A percentile compares a stretch with the other conserved stretches of the same genome.
Evolutionary conservation across 306 rosid species (phyloP).

Genomic region (Dryas octopetala): DNA sequence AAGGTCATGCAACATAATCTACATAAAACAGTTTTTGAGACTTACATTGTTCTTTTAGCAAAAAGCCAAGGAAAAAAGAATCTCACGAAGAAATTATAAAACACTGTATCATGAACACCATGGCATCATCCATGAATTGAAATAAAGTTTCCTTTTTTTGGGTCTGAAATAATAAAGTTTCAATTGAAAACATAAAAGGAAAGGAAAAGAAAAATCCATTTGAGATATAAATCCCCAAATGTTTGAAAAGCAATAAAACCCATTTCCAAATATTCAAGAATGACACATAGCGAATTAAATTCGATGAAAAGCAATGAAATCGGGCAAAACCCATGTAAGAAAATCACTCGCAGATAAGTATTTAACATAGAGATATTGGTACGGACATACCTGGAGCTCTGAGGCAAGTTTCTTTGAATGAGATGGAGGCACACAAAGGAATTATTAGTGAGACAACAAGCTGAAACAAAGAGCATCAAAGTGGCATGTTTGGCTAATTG

Average conservation of each 20-base stretch:
- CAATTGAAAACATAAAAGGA: background rate
- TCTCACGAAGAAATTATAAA: background rate
- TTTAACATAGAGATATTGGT: slow-evolving; percentile 13
- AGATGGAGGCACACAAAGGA: background rate
- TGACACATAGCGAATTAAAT: background rate
- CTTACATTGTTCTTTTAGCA: slow-evolving; percentile 12
- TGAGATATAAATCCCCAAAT: slow-evolving; percentile 10
- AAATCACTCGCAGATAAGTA: slow-evolving; percentile 18
- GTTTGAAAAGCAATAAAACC: background rate
- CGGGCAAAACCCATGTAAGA: slow-evolving; percentile 7
- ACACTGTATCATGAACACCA: background rate
- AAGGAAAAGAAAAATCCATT: background rate
- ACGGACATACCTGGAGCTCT: slow-evolving; percentile 41
- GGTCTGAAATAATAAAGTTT: too few relatives aligned
- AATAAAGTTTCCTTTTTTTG: background rate
- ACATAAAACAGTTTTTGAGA: background rate
- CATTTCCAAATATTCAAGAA: background rate
- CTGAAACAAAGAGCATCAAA: slow-evolving; percentile 18
- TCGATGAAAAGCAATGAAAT: slow-evolving; percentile 21
- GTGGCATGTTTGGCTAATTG: background rate
- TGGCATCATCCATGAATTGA: slow-evolving; percentile 14
- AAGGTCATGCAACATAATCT: slow-evolving; percentile 9
- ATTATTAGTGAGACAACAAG: background rate
- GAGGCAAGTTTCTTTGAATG: background rate
- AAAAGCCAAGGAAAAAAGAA: background rate